A percentile compares a stretch with the other conserved stretches of the same genome.
Evolutionary conservation across 306 rosid genomes (phyloP).

Genomic region (Carpinus viminea): DNA sequence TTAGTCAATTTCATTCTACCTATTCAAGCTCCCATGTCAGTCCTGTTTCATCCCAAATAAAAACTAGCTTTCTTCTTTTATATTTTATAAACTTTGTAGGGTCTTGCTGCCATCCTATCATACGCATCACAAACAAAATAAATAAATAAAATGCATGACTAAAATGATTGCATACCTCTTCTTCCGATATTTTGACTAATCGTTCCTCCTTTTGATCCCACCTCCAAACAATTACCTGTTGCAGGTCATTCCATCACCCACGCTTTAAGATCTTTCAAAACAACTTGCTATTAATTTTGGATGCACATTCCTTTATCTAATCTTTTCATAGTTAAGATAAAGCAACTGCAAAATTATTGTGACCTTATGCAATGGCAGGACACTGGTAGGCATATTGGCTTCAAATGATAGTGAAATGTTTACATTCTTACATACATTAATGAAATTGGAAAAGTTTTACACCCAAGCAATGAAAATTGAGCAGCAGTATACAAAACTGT

Average conservation of each 20-base stretch:
- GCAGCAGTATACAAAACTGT: neutral
- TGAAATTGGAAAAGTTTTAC: neutral
- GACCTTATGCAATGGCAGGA: neutral
- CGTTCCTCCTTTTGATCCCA: constrained; percentile 78
- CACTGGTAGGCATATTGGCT: no score
- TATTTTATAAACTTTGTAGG: neutral
- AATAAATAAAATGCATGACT: neutral
- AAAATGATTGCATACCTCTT: constrained; percentile 61
- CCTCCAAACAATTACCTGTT: constrained; percentile 72
- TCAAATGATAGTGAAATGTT: no score
- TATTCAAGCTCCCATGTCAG: neutral
- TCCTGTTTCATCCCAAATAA: neutral
- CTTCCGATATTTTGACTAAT: constrained; percentile 61
- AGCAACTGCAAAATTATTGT: constrained; percentile 5
- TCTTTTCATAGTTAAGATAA: neutral
- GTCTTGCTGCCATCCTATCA: neutral
- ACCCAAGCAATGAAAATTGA: neutral
- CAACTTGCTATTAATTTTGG: neutral
- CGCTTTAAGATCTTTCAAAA: neutral
- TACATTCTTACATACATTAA: no score
- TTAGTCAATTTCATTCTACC: neutral
- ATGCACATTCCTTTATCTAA: neutral
- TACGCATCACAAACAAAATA: neutral
- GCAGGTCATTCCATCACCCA: constrained; percentile 10
- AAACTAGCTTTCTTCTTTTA: neutral